phyloP scores from a whole-genome alignment of 805 yeast species.

The Lipomyces starkeyi region DNA sequence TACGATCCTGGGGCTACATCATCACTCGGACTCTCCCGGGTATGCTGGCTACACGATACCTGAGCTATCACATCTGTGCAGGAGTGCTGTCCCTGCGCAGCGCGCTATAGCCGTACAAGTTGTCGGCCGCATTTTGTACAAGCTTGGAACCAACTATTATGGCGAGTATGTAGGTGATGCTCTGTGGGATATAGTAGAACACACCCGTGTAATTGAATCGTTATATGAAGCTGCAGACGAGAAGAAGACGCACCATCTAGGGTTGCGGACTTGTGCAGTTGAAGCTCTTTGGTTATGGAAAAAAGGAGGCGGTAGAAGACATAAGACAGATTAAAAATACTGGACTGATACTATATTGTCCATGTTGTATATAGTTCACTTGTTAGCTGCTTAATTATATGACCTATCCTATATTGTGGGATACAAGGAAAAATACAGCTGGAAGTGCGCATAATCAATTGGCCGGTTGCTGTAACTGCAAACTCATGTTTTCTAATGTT shows the following conservation, averaged over 20 bases:
- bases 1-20: constrained; percentile 76
- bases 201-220: constrained; percentile 66
- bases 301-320: constrained; percentile 40
- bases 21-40: constrained; percentile 86
- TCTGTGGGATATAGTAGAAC: constrained; percentile 75
- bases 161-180: constrained; percentile 56
- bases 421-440: background rate
- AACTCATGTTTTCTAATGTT: background rate
- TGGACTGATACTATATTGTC: background rate
- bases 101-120: constrained; percentile 85
- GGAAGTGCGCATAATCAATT: no score
- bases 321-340: constrained; percentile 27
- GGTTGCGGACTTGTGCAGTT: constrained; percentile 80
- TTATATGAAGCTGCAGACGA: constrained; percentile 71
- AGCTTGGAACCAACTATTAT: constrained; percentile 63
- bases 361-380: constrained; percentile 5
- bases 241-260: constrained; percentile 62
- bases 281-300: constrained; percentile 94
- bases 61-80: constrained; percentile 77
- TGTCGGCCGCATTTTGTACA: constrained; percentile 83
- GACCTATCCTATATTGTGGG: background rate
- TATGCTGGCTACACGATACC: constrained; percentile 90
- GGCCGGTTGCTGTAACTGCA: background rate
- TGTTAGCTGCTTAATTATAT: background rate
- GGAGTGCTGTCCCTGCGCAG: constrained; percentile 84